Evolutionary conservation across 2,329 filamentous ascomycete species (phyloP), one percentile per base, ranked within the genome.

Genomic region (Diaporthe citrichinensis): DNA sequence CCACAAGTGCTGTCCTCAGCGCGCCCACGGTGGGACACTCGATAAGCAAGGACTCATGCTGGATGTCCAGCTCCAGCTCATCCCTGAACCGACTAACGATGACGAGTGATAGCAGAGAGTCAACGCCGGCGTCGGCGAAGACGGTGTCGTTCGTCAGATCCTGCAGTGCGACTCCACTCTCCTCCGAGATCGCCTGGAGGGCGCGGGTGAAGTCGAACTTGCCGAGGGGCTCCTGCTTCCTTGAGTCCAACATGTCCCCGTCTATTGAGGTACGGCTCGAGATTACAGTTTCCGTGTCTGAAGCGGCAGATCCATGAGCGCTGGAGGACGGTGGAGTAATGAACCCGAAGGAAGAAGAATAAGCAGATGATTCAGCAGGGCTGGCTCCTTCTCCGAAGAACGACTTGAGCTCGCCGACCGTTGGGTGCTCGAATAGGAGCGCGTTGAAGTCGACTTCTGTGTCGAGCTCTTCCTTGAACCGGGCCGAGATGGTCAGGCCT

Each of bases 41-140:
- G 34, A 72, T 23, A 17, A 72, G n/a, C 4, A 72, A 23, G 25
- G 57, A 51, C n/a, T 72, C 71, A 14, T 62, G 57, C 41, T 62
- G 25, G 4, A 92, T 80, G 62, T 90, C 86, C 9, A 92, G 81
- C 44, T 90, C 89, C 2, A 92, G 82, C 51, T 92, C 89, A 76
- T 92, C 90, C 9, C 88, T 87, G 68, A 92, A 86, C 25, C 88
- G 86, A 25, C 88, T 89, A 23, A 86, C 86, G 61, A 92, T 89
- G 4, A 88, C 90, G 20, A 92, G 82, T 1, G 89, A 87, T 83
- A 92, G 89, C 23, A 92, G 85, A 2, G 90, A 92, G 79, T 92
- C 90, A 15, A 74, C 87, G n/a, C 90, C 90, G 4, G 91, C 83
- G 77, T 92, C 90, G 5, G 85, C 82, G 79, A 92, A 91, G 62